A percentile compares a stretch with the other conserved stretches of the same genome.
Evolutionary conservation across 805 yeast genomes (phyloP).

Genomic region (Lachancea cidri): DNA sequence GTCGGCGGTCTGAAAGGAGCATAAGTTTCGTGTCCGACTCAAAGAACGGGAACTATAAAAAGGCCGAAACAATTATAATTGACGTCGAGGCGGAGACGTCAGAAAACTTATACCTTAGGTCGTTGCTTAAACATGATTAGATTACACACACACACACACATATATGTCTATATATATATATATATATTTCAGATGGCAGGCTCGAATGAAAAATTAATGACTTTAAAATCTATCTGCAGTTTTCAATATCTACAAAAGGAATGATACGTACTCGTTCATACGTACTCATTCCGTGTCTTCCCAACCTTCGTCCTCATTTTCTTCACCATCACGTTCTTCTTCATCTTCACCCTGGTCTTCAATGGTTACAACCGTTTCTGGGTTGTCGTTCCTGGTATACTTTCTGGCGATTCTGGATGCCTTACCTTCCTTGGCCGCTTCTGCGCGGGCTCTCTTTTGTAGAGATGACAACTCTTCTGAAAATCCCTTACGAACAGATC

Average conservation of each 20-base stretch:
- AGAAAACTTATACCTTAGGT: conserved; percentile 18
- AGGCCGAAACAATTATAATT: conserved; percentile 16
- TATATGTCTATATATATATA: conserved; percentile 1
- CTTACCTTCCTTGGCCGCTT: conserved; percentile 49
- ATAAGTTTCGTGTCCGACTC: conserved; percentile 26
- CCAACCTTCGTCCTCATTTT: conserved; percentile 34
- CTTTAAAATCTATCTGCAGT: conserved; percentile 2
- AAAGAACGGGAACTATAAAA: conserved; percentile 22
- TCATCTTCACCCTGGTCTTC: conserved; percentile 61
- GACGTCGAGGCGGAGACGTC: conserved; percentile 22
- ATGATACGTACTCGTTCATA: not conserved
- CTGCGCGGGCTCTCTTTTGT: conserved; percentile 52
- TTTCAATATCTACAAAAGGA: not conserved
- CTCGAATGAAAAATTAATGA: not conserved
- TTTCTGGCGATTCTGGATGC: conserved; percentile 75
- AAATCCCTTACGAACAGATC: conserved; percentile 68
- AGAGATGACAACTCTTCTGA: conserved; percentile 49
- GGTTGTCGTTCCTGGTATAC: conserved; percentile 43
- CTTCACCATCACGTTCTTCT: conserved; percentile 52
- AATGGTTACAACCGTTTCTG: conserved; percentile 56
- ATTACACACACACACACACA: not conserved
- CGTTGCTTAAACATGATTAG: conserved; percentile 9
- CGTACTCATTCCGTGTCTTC: conserved; percentile 13
- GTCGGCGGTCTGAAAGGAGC: conserved; percentile 25
- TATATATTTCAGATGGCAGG: not conserved